phyloP scores from a whole-genome alignment of 768 basidiomycete species.

The Amanita jacksonii region DNA sequence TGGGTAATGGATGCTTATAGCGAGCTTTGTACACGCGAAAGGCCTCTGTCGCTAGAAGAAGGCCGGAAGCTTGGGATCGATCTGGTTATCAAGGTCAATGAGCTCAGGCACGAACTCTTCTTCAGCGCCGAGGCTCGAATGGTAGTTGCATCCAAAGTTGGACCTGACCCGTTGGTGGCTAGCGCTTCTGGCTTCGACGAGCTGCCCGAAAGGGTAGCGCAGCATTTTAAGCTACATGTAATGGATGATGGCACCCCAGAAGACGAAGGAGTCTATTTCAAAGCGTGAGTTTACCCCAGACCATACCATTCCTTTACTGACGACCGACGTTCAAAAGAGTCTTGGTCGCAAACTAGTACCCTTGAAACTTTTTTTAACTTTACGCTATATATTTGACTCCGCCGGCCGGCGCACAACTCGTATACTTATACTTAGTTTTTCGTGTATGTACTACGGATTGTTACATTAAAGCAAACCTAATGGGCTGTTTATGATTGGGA shows the following conservation, averaged over 20 bases:
- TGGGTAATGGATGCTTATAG: conserved; percentile 30
- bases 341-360: too few species aligned
- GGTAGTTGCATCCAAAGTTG: conserved; percentile 5
- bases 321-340: too few species aligned
- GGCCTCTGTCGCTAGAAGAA: conserved; percentile 19
- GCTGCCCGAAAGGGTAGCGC: conserved; percentile 1
- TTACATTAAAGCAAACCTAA: too few species aligned
- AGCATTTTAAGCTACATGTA: conserved; percentile 2
- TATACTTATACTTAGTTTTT: too few species aligned
- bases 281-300: too few species aligned
- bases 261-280: conserved; percentile 6
- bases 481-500: too few species aligned
- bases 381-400: too few species aligned
- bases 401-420: too few species aligned
- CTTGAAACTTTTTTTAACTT: too few species aligned
- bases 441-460: too few species aligned
- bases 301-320: too few species aligned
- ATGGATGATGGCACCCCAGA: conserved; percentile 8
- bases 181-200: background rate
- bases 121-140: background rate
- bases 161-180: background rate
- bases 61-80: conserved; percentile 22
- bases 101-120: conserved; percentile 21
- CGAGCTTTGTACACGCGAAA: conserved; percentile 21
- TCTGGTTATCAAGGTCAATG: conserved; percentile 22